Evolutionary conservation across 768 basidiomycete genomes (phyloP), one percentile per base, ranked within the genome.

Genomic region (Terana coerulea): DNA sequence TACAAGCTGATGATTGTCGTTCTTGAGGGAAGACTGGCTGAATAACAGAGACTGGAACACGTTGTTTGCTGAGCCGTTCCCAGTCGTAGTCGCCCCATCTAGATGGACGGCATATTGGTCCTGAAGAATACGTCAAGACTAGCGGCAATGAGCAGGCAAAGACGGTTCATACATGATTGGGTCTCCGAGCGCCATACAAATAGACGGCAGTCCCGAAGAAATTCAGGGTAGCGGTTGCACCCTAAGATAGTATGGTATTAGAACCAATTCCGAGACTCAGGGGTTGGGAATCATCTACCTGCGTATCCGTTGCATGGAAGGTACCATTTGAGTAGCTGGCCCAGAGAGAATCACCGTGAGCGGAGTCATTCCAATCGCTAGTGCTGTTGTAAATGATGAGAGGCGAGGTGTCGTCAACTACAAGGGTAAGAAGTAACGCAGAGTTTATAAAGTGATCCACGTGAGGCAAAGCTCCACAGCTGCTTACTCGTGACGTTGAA

Each of bases 371-470:
- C 33, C 33, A 35, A n/a, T n/a, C n/a, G n/a, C 49, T 24, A 41
- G 29, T 30, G 37, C 33, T n/a, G 49, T 28, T 28, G 22, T 50
- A 50, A 17, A 31, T 37, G 28, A 50, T 33, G 11, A 50, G 39
- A 1, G 49, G 49, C 26, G 39, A 29, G 3, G 49, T 19, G 29
- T 50, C 49, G 49, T 50, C 49, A 15, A 50, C 49, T 50, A 21
- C 10, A 22, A 35, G 19, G 30, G 31, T 17, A 9, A 30, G n/a
- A 41, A 17, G 12, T 12, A 2, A 12, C 21, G 15, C 11, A 33
- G 15, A 17, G 12, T 34, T 22, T 5, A 8, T n/a, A 15, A 22
- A 15, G 10, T 39, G 45, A 22, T 11, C 19, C 19, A 19, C 5
- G 15, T 5, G 29, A n/a, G 25, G 21, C 22, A n/a, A n/a, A n/a